These are phyloP conservation scores for Dryas octopetala DNA, from an alignment of 306 rosid genomes.

Conservation along the genomic window DNA sequence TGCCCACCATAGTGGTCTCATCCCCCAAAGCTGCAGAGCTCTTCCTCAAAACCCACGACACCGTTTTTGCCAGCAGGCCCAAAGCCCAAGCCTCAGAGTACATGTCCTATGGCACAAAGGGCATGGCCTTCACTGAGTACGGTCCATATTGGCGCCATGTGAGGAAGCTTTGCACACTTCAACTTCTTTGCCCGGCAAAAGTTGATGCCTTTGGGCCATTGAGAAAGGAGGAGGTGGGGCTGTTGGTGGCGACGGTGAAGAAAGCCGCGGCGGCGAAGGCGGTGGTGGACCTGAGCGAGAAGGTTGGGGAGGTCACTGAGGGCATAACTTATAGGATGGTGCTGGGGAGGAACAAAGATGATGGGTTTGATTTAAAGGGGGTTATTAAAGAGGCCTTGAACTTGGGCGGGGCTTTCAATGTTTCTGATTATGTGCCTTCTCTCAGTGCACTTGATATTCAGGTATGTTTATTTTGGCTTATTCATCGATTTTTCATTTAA, in stretches of 20 bases:
- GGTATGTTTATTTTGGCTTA: conserved; percentile 10
- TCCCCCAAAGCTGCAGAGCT: conserved; percentile 15
- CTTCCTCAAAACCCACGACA: conserved; percentile 8
- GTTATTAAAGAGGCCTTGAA: neutral
- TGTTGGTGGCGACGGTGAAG: neutral
- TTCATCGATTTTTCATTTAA: no score
- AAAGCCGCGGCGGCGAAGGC: conserved; percentile 14
- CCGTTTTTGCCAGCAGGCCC: conserved; percentile 6
- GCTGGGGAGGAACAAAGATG: neutral
- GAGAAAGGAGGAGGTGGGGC: conserved; percentile 4
- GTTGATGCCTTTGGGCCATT: neutral
- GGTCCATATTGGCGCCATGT: conserved; percentile 39
- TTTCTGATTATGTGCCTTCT: conserved; percentile 38
- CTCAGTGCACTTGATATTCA: conserved; percentile 37
- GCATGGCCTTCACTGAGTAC: conserved; percentile 7
- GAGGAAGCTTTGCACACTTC: conserved; percentile 31
- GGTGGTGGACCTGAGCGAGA: conserved; percentile 30
- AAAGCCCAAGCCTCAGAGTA: conserved; percentile 14
- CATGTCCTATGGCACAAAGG: conserved; percentile 29
- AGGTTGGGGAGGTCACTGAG: conserved; percentile 6
- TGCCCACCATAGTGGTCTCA: conserved; percentile 28
- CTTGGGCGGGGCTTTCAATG: conserved; percentile 33
- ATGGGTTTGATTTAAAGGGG: conserved; percentile 30
- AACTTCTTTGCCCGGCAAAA: conserved; percentile 22
- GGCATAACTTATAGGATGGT: conserved; percentile 7